Conservation (phyloP, 1,139 yeast species). For the Kodamaea plutei region DNA sequence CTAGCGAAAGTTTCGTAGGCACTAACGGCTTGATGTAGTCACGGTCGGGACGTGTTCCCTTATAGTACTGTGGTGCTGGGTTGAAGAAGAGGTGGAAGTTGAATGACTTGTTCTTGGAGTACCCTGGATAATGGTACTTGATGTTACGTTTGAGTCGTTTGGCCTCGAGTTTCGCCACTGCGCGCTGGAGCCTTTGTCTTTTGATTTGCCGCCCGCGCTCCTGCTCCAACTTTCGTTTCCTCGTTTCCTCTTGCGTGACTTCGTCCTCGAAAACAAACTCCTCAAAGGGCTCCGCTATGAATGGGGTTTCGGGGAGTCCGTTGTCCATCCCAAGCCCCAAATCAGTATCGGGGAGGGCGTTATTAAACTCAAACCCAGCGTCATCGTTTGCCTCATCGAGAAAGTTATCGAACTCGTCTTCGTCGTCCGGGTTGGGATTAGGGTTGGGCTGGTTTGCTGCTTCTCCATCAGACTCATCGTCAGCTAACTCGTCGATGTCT, state of each 20-base stretch:
- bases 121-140: constrained; percentile 59
- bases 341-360: background rate
- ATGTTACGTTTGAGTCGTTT: constrained; percentile 34
- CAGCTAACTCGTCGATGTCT: constrained; percentile 93
- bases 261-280: constrained; percentile 27
- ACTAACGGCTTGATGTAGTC: constrained; percentile 49
- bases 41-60: constrained; percentile 48
- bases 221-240: constrained; percentile 20
- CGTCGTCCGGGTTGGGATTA: constrained; percentile 7
- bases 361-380: background rate
- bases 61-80: constrained; percentile 53
- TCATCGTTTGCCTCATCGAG: constrained; percentile 22
- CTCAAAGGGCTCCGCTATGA: constrained; percentile 3
- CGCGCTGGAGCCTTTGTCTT: constrained; percentile 23
- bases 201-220: constrained; percentile 20
- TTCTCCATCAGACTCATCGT: constrained; percentile 54
- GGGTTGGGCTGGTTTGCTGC: constrained; percentile 2
- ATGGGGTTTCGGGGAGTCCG: constrained; percentile 1
- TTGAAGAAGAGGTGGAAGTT: constrained; percentile 67
- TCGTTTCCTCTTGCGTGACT: constrained; percentile 12
- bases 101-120: constrained; percentile 50
- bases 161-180: constrained; percentile 32
- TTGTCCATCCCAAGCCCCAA: background rate
- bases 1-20: constrained; percentile 53
- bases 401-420: constrained; percentile 15